phyloP scores from a whole-genome alignment of 2,329 filamentous ascomycete species.

The Paracoccidioides brasiliensis region DNA sequence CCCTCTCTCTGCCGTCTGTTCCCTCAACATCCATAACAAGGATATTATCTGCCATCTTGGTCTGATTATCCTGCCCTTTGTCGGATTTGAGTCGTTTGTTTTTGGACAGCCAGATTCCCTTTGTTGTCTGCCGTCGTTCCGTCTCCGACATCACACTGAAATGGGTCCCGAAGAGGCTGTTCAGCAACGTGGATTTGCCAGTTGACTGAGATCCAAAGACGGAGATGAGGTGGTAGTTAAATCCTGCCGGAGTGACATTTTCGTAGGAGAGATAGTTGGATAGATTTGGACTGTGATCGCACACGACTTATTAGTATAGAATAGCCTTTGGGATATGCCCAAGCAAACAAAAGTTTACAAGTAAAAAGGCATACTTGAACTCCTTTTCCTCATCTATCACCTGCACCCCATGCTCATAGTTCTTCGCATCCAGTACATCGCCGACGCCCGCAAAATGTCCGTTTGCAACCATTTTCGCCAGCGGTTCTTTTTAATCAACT shows the following conservation, averaged over 20 bases:
- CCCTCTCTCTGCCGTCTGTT: constrained; percentile 87
- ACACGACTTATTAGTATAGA: not conserved
- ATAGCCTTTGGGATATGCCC: not conserved
- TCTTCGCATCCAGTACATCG: constrained; percentile 23
- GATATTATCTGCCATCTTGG: constrained; percentile 86
- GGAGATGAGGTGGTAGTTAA: constrained; percentile 98
- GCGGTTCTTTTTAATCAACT: constrained; percentile 1
- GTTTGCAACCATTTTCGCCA: constrained; percentile 30
- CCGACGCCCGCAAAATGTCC: constrained; percentile 34
- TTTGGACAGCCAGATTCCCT: constrained; percentile 99
- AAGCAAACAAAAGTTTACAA: not conserved
- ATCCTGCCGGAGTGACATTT: constrained; percentile 73
- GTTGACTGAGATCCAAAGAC: constrained; percentile 98
- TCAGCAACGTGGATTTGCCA: constrained; percentile 92
- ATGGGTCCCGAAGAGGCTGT: constrained; percentile 85
- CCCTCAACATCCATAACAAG: constrained; percentile 99
- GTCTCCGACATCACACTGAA: constrained; percentile 97
- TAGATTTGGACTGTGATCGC: constrained; percentile 50
- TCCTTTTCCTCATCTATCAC: constrained; percentile 93
- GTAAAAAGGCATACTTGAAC: constrained; percentile 61
- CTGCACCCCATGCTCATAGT: constrained; percentile 86
- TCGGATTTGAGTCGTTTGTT: constrained; percentile 56
- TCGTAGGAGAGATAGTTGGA: constrained; percentile 70
- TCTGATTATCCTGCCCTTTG: constrained; percentile 24
- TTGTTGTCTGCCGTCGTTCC: constrained; percentile 90